phyloP scores from a whole-genome alignment of 352 stramenopile genomes.

The Globisporangium nodosum region DNA sequence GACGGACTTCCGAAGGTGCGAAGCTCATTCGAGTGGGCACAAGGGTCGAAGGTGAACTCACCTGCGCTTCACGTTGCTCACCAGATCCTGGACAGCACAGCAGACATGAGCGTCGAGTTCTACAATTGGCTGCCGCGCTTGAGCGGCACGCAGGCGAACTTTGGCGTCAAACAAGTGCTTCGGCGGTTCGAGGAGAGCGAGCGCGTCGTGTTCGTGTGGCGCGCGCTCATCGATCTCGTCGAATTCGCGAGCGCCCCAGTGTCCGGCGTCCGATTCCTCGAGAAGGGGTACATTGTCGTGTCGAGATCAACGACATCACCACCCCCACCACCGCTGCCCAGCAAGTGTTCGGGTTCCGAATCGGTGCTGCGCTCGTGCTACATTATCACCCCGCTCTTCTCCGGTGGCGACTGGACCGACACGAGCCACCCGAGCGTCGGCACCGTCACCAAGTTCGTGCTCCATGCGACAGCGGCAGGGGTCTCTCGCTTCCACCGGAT shows the following conservation, averaged over 20 bases:
- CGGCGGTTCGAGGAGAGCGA: conserved; percentile 25
- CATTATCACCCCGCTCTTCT: conserved; percentile 25
- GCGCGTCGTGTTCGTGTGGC: conserved; percentile 34
- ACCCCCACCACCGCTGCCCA: too few species aligned
- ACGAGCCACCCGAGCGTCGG: neutral
- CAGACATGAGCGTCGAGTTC: conserved; percentile 27
- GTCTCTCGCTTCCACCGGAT: neutral
- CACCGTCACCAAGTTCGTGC: neutral
- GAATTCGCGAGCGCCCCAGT: conserved; percentile 30
- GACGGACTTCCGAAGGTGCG: conserved; percentile 8
- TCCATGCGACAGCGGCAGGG: neutral
- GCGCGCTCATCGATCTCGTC: conserved; percentile 28
- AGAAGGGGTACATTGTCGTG: conserved; percentile 38
- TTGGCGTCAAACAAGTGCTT: conserved; percentile 29
- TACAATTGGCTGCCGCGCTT: conserved; percentile 20
- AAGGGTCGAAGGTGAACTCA: neutral
- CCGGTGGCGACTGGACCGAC: neutral
- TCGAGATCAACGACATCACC: conserved; percentile 5
- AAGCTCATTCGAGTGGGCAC: too few species aligned
- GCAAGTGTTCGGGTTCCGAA: neutral
- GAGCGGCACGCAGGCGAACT: conserved; percentile 13
- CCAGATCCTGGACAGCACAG: conserved; percentile 25
- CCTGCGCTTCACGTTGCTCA: neutral
- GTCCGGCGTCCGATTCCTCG: conserved; percentile 28
- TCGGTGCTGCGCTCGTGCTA: conserved; percentile 38